Conservation (phyloP, 2,329 filamentous ascomycete species). For the Alternaria brassicae region DNA sequence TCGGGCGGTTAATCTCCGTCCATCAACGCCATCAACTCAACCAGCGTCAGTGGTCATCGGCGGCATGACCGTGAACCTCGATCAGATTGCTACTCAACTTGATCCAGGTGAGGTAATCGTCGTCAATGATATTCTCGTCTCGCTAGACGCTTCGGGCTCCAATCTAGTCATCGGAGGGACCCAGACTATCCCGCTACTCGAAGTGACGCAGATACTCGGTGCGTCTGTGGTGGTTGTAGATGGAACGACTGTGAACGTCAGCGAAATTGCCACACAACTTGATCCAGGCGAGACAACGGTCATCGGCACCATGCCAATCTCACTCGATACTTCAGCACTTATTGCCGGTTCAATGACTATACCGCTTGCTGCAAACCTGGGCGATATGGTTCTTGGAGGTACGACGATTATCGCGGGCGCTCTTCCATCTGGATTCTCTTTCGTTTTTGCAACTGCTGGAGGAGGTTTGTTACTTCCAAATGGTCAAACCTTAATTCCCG, state of each 20-base stretch:
- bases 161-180: not conserved
- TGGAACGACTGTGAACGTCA: not conserved
- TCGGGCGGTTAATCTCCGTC: not conserved
- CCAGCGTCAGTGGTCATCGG: not conserved
- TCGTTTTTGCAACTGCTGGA: not conserved
- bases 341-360: not conserved
- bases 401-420: not conserved
- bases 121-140: not conserved
- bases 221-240: not conserved
- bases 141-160: not conserved
- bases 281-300: not conserved
- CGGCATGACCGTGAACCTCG: not conserved
- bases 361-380: not conserved
- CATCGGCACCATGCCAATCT: not conserved
- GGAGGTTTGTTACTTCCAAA: not conserved
- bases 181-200: not conserved
- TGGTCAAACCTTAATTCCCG: constrained; percentile 1
- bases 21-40: not conserved
- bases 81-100: not conserved
- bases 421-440: not conserved
- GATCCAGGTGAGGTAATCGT: not conserved
- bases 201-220: fast-evolving
- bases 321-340: not conserved
- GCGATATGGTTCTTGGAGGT: not conserved
- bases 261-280: not conserved